Conservation (phyloP, 495 filamentous ascomycete genomes). For the Daldinia childiae region DNA sequence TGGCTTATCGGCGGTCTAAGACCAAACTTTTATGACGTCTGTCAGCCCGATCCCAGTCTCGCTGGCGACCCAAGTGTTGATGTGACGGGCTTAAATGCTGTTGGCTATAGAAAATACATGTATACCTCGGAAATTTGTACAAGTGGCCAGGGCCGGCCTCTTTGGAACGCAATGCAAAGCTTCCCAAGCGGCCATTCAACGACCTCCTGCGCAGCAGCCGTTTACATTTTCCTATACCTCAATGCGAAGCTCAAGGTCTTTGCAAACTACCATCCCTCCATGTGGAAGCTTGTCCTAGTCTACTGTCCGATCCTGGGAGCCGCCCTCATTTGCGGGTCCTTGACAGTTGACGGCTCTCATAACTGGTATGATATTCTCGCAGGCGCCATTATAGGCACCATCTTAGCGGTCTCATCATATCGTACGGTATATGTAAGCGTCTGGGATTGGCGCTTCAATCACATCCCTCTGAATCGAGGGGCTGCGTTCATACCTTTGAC, state of each 20-base stretch:
- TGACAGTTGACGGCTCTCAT: slow-evolving; percentile 60
- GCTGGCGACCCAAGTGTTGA: slow-evolving; percentile 31
- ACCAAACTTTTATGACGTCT: slow-evolving; percentile 63
- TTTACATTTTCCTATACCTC: slow-evolving; percentile 63
- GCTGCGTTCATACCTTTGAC: slow-evolving; percentile 24
- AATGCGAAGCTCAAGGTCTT: slow-evolving; percentile 67
- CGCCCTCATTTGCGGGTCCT: slow-evolving; percentile 57
- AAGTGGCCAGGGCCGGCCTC: slow-evolving; percentile 51
- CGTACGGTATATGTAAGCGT: slow-evolving; percentile 55
- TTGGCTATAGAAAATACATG: slow-evolving; percentile 59
- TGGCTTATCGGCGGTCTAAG: slow-evolving; percentile 62
- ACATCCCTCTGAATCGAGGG: slow-evolving; percentile 50
- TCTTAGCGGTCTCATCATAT: slow-evolving; percentile 53
- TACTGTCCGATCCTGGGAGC: slow-evolving; percentile 61
- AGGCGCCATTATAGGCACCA: slow-evolving; percentile 56
- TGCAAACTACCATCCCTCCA: slow-evolving; percentile 63
- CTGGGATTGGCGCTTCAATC: slow-evolving; percentile 56
- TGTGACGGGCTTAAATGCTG: slow-evolving; percentile 44
- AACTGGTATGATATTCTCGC: slow-evolving; percentile 61
- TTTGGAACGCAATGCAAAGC: slow-evolving; percentile 55
- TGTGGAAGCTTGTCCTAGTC: slow-evolving; percentile 63
- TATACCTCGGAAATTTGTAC: slow-evolving; percentile 62
- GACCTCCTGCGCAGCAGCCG: slow-evolving; percentile 60
- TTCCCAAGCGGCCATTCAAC: slow-evolving; percentile 65
- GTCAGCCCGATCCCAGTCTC: slow-evolving; percentile 53